These are phyloP conservation scores for Toxoplasma gondii DNA, from an alignment of 169 alveolate genomes.

Conservation along the genomic window DNA sequence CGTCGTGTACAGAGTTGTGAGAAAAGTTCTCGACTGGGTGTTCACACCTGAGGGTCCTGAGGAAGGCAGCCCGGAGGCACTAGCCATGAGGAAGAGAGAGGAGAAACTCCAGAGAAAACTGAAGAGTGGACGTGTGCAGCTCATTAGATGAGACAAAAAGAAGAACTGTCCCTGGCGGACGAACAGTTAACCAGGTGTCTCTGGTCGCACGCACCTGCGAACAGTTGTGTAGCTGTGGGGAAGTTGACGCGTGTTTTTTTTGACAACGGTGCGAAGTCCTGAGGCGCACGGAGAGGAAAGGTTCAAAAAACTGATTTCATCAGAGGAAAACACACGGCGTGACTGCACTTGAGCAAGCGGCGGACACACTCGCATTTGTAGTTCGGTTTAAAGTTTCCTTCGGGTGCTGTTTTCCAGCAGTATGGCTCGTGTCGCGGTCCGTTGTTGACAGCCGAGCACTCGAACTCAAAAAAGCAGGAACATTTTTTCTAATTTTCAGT, in stretches of 20 bases:
- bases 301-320: not conserved
- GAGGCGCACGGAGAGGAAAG: not conserved
- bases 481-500: too few species aligned
- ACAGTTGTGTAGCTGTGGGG: not conserved
- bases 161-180: not conserved
- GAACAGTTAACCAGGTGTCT: not conserved
- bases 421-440: too few species aligned
- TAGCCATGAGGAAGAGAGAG: not conserved
- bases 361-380: not conserved
- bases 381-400: too few species aligned
- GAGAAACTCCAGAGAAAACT: slow-evolving; percentile 45
- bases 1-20: not conserved
- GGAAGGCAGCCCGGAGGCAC: not conserved
- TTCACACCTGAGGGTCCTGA: slow-evolving; percentile 44
- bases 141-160: not conserved
- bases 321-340: not conserved
- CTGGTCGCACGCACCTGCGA: not conserved
- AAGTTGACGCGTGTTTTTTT: too few species aligned
- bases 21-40: slow-evolving; percentile 18
- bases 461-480: too few species aligned
- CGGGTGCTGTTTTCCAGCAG: too few species aligned
- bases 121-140: not conserved
- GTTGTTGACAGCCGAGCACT: too few species aligned
- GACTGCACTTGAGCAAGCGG: not conserved
- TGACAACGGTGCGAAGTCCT: too few species aligned